These are phyloP conservation scores for Sporothrix brasiliensis DNA, from an alignment of 2,329 filamentous ascomycete genomes.

Conservation along the genomic window DNA sequence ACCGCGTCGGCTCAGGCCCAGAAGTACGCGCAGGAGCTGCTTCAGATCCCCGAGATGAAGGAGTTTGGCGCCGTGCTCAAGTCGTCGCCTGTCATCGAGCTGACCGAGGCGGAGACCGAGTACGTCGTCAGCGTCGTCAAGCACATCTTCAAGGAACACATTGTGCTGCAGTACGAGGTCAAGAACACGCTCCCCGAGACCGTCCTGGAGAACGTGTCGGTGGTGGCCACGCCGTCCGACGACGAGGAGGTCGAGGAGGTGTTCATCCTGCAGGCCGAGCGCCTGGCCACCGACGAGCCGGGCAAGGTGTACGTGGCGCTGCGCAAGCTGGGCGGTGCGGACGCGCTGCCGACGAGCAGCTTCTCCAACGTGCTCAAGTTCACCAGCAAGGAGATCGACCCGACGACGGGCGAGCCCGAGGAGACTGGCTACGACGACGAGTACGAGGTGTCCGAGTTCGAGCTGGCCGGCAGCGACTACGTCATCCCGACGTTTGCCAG, in stretches of 20 bases:
- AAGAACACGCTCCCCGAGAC: conserved; percentile 96
- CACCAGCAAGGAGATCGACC: conserved; percentile 97
- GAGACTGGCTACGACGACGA: conserved; percentile 94
- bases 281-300: conserved; percentile 79
- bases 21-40: conserved; percentile 84
- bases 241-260: conserved; percentile 86
- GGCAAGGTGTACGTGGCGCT: conserved; percentile 96
- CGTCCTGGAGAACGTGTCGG: conserved; percentile 84
- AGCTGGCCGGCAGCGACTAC: conserved; percentile 89
- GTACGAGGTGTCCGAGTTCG: conserved; percentile 93
- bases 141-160: conserved; percentile 95
- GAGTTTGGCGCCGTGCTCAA: conserved; percentile 90
- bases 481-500: conserved; percentile 90
- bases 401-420: conserved; percentile 88
- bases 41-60: conserved; percentile 87
- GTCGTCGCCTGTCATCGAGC: conserved; percentile 80
- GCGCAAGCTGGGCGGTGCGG: conserved; percentile 76
- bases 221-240: conserved; percentile 76
- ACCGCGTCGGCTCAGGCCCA: conserved; percentile 79
- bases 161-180: conserved; percentile 94
- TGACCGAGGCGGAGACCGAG: conserved; percentile 96
- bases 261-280: conserved; percentile 88
- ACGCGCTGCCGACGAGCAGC: conserved; percentile 73
- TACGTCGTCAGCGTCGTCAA: conserved; percentile 94
- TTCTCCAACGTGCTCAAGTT: conserved; percentile 96